A percentile compares a stretch with the other conserved stretches of the same genome.
Conservation (phyloP, 768 basidiomycete species). For the Vararia minispora region DNA sequence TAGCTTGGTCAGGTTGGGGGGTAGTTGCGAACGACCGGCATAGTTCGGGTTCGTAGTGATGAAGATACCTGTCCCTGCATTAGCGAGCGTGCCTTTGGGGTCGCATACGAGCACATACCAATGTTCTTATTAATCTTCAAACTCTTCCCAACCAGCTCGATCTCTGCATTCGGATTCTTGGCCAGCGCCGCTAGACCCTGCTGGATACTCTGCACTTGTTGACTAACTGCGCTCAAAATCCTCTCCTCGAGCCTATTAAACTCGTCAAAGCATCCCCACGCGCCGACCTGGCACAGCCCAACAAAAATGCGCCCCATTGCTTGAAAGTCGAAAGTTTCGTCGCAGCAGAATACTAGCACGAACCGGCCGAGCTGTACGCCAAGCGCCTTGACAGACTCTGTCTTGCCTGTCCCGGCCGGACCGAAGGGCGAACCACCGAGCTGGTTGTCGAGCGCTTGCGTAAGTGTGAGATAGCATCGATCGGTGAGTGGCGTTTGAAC, state of each 20-base stretch:
- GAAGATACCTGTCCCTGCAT: conserved; percentile 61
- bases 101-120: conserved; percentile 32
- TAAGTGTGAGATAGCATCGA: conserved; percentile 90
- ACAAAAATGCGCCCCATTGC: conserved; percentile 99
- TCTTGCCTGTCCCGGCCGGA: conserved; percentile 93
- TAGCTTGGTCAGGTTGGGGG: conserved; percentile 82
- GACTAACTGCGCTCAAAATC: conserved; percentile 94
- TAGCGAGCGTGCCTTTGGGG: background rate
- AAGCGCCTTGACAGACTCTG: conserved; percentile 97
- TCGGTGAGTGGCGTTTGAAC: conserved; percentile 98
- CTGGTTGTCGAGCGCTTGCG: conserved; percentile 90
- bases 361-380: conserved; percentile 97
- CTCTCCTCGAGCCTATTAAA: conserved; percentile 98
- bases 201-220: conserved; percentile 98
- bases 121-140: conserved; percentile 92
- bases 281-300: conserved; percentile 96
- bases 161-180: conserved; percentile 80
- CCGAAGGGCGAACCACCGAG: conserved; percentile 97
- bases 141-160: conserved; percentile 91
- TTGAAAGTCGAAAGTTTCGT: conserved; percentile 99
- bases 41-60: conserved; percentile 99
- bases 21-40: conserved; percentile 88
- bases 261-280: conserved; percentile 98
- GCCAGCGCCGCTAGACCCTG: conserved; percentile 80
- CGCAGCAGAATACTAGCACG: conserved; percentile 99